Evolutionary conservation across 1,284 basidiomycete species (phyloP).

Genomic region (Rhizoctonia solani): DNA sequence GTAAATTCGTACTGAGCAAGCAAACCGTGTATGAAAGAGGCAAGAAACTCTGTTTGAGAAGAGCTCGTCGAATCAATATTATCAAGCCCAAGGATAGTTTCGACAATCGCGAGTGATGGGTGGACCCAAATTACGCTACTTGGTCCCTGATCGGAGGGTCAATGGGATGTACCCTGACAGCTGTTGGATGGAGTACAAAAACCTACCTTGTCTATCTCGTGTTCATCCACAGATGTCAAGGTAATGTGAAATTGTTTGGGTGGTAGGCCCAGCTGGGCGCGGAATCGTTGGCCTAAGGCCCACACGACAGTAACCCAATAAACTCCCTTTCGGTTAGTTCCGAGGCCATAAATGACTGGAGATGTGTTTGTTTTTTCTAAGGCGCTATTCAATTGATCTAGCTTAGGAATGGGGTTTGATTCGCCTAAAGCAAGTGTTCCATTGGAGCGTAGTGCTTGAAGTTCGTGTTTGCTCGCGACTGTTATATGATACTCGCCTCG

Average conservation of each 20-base stretch:
- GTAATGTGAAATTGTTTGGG: constrained; percentile 61
- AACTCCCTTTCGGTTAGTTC: constrained; percentile 42
- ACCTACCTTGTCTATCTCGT: constrained; percentile 52
- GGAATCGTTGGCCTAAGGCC: constrained; percentile 56
- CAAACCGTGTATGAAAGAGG: constrained; percentile 50
- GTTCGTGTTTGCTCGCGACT: constrained; percentile 16
- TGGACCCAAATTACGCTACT: constrained; percentile 5
- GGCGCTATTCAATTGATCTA: constrained; percentile 3
- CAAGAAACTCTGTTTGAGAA: constrained; percentile 48
- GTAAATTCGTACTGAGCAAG: constrained; percentile 6
- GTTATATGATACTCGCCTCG: constrained; percentile 26
- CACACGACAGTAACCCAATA: constrained; percentile 60
- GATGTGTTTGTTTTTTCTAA: background rate
- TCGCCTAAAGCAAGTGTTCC: constrained; percentile 2
- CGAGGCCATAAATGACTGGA: constrained; percentile 44
- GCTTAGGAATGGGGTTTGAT: background rate
- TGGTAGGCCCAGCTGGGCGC: constrained; percentile 54
- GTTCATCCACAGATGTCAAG: constrained; percentile 51
- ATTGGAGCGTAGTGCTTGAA: background rate
- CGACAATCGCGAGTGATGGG: background rate
- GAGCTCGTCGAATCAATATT: background rate
- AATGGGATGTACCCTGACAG: constrained; percentile 38
- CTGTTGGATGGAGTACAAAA: constrained; percentile 32
- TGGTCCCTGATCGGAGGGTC: constrained; percentile 1
- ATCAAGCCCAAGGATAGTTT: background rate